Base-by-base conservation (phyloP, 257 asterid species). In the Solanum medicagineum region DNA sequence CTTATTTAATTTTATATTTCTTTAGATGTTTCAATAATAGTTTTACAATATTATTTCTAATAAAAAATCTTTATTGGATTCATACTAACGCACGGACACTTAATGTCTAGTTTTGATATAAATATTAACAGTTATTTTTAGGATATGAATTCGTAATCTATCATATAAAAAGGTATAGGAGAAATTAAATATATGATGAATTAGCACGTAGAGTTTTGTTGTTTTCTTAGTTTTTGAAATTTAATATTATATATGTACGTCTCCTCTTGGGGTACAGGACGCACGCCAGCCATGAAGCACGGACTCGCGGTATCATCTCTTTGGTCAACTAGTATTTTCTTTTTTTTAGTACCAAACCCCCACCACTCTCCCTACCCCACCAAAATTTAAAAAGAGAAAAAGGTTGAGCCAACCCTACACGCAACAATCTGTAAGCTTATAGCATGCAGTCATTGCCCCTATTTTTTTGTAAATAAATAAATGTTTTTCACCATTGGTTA, bases 311-410 rank as follows among this genome's bases (percentile, higher is more conserved):
- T 51, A 77, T 51, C 10, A 77, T 24, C 26, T 77, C 47, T 77
- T 65, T 8, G 82, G 82, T 77, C 82, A 77, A 77, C 45, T 49
- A 24, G 45, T 47, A 11, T 22, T 75, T 75, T n/a, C n/a, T 75
- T 75, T 6, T 7, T 75, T 47, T 45, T n/a, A 45, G 19, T 47
- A 74, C 82, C 63, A 51, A 77, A 77, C 29, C 7, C 17, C 15
- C 49, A 9, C 57, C 7, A 14, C 22, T 8, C 15, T 1, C 44
- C 11, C 7, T 66, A 29, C 77, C 77, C 14, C n/a, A 24, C 42
- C 42, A 75, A 24, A 19, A 19, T 57, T 7, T 6, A 12, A 11
- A 12, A 74, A 47, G 17, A 6, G 3, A 49, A 15, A 32, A 47
- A 14, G 10, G 45, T 49, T 77, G 82, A 49, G 55, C 44, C 24